These are phyloP conservation scores for Coemansia sp. DNA, from an alignment of 192 early-diverging fungal species.

Conservation along the genomic window DNA sequence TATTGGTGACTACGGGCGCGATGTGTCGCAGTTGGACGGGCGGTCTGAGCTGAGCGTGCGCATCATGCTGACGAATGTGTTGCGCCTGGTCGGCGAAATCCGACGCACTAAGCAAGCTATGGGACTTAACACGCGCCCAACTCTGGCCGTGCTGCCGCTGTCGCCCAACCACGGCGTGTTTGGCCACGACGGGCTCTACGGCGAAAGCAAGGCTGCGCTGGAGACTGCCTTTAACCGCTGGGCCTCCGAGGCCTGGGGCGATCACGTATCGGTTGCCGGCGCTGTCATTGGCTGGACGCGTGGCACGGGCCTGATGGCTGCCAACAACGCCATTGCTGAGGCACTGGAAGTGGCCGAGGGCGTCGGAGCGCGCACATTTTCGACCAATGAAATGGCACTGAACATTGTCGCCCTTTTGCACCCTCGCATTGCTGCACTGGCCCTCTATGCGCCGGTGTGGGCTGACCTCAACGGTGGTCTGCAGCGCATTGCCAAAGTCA, in stretches of 20 bases:
- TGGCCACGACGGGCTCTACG: slow-evolving; percentile 90
- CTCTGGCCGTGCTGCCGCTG: slow-evolving; percentile 83
- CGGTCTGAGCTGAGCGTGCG: slow-evolving; percentile 85
- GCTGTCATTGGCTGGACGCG: slow-evolving; percentile 98
- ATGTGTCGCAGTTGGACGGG: slow-evolving; percentile 79
- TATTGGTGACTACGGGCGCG: slow-evolving; percentile 79
- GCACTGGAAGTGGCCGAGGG: slow-evolving; percentile 68
- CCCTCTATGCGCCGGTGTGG: slow-evolving; percentile 82
- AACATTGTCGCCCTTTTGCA: slow-evolving; percentile 90
- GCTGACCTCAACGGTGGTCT: slow-evolving; percentile 97
- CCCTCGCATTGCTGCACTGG: slow-evolving; percentile 69
- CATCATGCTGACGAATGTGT: slow-evolving; percentile 92
- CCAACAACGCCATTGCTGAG: slow-evolving; percentile 84
- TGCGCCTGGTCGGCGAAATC: slow-evolving; percentile 85
- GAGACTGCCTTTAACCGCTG: slow-evolving; percentile 93
- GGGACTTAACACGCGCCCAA: slow-evolving; percentile 76
- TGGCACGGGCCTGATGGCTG: slow-evolving; percentile 91
- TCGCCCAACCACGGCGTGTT: slow-evolving; percentile 98
- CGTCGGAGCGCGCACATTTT: slow-evolving; percentile 88
- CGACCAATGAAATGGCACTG: slow-evolving; percentile 90
- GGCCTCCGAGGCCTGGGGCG: slow-evolving; percentile 84
- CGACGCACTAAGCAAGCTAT: slow-evolving; percentile 72
- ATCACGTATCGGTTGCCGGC: slow-evolving; percentile 81
- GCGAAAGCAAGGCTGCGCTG: slow-evolving; percentile 90
- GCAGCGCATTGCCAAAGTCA: slow-evolving; percentile 66